Evolutionary conservation across 2,329 filamentous ascomycete genomes (phyloP).

Genomic region (Trichoderma harzianum): DNA sequence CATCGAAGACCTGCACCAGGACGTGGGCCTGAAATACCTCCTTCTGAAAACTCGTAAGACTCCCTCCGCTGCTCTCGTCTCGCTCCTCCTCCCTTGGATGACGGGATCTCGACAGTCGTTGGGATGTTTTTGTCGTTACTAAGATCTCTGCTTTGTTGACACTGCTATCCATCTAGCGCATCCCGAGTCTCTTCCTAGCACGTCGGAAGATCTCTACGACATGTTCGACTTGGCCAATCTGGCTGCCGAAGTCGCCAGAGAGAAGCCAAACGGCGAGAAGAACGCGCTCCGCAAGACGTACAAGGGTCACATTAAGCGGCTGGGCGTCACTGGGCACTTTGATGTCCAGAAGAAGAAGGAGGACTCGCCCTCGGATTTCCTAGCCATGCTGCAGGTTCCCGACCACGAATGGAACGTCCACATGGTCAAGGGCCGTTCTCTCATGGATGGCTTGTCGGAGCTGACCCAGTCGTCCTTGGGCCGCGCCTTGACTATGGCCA

Average conservation of each 20-base stretch:
- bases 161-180: conserved; percentile 44
- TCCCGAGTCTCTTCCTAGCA: conserved; percentile 44
- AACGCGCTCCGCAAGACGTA: conserved; percentile 65
- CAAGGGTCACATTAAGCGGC: conserved; percentile 64
- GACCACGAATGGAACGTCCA: conserved; percentile 57
- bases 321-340: conserved; percentile 60
- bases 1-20: conserved; percentile 62
- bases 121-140: conserved; percentile 24
- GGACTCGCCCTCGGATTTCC: conserved; percentile 50
- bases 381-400: conserved; percentile 48
- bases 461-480: conserved; percentile 42
- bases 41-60: conserved; percentile 65
- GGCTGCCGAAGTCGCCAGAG: conserved; percentile 59
- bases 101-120: conserved; percentile 27
- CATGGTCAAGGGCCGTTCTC: conserved; percentile 52
- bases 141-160: conserved; percentile 43
- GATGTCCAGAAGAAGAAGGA: conserved; percentile 55
- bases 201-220: conserved; percentile 57
- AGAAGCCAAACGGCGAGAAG: conserved; percentile 63
- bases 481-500: conserved; percentile 55
- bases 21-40: conserved; percentile 65
- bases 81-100: conserved; percentile 25
- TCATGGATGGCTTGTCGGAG: conserved; percentile 51
- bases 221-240: conserved; percentile 55
- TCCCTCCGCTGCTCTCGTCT: conserved; percentile 43